Evolutionary conservation across 2,329 filamentous ascomycete species (phyloP).

Genomic region (Hysterium pulicare): DNA sequence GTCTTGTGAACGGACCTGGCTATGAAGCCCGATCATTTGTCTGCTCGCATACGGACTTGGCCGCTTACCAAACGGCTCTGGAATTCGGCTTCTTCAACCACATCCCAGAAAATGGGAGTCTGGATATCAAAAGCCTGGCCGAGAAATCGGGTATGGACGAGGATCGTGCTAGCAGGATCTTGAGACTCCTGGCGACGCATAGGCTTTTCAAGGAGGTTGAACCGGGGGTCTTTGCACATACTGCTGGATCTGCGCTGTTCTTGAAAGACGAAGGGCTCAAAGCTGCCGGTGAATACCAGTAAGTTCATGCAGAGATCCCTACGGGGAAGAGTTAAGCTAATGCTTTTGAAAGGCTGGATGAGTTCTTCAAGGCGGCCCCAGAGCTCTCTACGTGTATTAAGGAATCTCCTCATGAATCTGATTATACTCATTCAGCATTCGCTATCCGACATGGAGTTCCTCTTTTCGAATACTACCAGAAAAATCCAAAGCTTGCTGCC

Average conservation of each 20-base stretch:
- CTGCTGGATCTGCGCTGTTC: background rate
- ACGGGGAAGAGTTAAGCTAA: too few species aligned
- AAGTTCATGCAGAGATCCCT: too few species aligned
- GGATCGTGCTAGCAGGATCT: background rate
- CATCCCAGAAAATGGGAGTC: background rate
- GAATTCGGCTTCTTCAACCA: background rate
- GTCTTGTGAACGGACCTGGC: background rate
- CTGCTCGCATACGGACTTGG: background rate
- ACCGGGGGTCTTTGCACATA: constrained; percentile 1
- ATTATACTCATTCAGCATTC: background rate
- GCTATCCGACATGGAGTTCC: background rate
- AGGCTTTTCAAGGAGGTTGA: background rate
- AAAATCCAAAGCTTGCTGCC: background rate
- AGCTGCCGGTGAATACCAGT: background rate
- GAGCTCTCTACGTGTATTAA: background rate
- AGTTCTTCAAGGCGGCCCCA: background rate
- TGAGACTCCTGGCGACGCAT: background rate
- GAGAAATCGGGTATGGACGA: background rate
- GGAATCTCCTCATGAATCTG: background rate
- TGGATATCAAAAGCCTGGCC: background rate
- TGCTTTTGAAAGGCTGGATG: background rate
- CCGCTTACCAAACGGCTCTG: background rate
- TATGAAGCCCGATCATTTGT: background rate
- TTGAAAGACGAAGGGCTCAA: background rate
- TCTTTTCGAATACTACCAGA: constrained; percentile 1